A percentile compares a stretch with the other conserved stretches of the same genome.
phyloP scores from a whole-genome alignment of 345 rosid genomes.

The Trapa bicornis region DNA sequence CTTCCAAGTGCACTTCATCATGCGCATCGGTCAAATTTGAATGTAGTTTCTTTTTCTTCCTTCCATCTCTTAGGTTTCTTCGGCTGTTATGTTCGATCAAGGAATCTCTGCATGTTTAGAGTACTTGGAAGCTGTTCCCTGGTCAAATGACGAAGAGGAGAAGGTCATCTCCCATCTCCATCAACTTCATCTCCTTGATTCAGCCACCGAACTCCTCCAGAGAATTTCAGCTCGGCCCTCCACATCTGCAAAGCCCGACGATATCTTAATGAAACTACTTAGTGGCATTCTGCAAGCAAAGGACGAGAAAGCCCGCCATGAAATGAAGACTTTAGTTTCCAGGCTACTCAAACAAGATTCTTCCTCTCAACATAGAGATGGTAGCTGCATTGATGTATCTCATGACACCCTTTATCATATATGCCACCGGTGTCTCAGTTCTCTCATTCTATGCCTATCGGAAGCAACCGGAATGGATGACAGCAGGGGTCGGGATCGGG shows the following conservation, averaged over 20 bases:
- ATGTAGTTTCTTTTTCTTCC: not conserved
- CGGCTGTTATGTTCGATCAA: constrained; percentile 54
- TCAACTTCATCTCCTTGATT: constrained; percentile 59
- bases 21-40: not conserved
- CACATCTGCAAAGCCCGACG: constrained; percentile 44
- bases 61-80: constrained; percentile 46
- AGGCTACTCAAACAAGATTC: constrained; percentile 58
- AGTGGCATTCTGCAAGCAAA: constrained; percentile 68
- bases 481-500: constrained; percentile 34
- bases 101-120: constrained; percentile 67
- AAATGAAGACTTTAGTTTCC: constrained; percentile 65
- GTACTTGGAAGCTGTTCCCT: constrained; percentile 85
- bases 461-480: constrained; percentile 51
- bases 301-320: constrained; percentile 85
- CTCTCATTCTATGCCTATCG: constrained; percentile 66
- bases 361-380: constrained; percentile 14
- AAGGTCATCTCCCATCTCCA: constrained; percentile 42
- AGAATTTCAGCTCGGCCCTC: constrained; percentile 61
- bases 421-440: constrained; percentile 67
- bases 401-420: constrained; percentile 57
- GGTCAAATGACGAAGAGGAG: constrained; percentile 82
- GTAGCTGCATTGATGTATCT: constrained; percentile 37
- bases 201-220: constrained; percentile 45
- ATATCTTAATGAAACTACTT: constrained; percentile 49
- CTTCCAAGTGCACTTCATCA: not conserved